Conservation (phyloP, 208 protist species). For the Naegleria lovaniensis region DNA sequence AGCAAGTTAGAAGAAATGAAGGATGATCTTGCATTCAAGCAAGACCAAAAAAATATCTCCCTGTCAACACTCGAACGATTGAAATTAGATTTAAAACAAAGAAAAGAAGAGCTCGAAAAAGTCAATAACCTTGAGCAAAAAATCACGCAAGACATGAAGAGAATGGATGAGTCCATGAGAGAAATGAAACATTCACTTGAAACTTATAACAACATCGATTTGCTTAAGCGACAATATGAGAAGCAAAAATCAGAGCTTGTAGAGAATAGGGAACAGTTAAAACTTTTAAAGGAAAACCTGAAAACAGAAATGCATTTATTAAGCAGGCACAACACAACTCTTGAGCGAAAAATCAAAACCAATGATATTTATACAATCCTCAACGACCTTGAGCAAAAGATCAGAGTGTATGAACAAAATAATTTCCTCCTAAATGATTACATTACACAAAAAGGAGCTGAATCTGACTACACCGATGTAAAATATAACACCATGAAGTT, state of each 20-base stretch:
- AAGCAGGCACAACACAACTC: conserved; percentile 46
- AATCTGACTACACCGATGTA: conserved; percentile 65
- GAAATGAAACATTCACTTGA: conserved; percentile 68
- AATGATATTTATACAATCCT: conserved; percentile 57
- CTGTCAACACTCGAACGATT: conserved; percentile 70
- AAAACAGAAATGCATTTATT: conserved; percentile 62
- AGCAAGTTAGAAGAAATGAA: conserved; percentile 62
- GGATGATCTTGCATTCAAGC: conserved; percentile 65
- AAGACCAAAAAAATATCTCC: conserved; percentile 66
- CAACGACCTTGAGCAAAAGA: conserved; percentile 65
- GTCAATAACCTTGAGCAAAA: conserved; percentile 71
- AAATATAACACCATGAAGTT: conserved; percentile 43
- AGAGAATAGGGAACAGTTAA: conserved; percentile 55
- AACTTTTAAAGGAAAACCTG: conserved; percentile 58
- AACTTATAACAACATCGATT: conserved; percentile 65
- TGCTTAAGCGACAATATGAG: conserved; percentile 58
- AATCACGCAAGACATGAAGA: conserved; percentile 71
- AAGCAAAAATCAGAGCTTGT: conserved; percentile 51
- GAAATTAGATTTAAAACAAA: conserved; percentile 73
- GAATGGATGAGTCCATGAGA: conserved; percentile 62
- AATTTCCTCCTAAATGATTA: conserved; percentile 73
- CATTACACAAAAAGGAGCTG: conserved; percentile 71
- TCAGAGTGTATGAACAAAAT: conserved; percentile 72
- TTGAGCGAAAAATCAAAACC: conserved; percentile 51
- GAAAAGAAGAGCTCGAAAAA: conserved; percentile 75